A percentile compares a stretch with the other conserved stretches of the same genome.
These are phyloP conservation scores for Apostasia ramifera DNA, from an alignment of 106 monocot genomes.

Conservation along the genomic window DNA sequence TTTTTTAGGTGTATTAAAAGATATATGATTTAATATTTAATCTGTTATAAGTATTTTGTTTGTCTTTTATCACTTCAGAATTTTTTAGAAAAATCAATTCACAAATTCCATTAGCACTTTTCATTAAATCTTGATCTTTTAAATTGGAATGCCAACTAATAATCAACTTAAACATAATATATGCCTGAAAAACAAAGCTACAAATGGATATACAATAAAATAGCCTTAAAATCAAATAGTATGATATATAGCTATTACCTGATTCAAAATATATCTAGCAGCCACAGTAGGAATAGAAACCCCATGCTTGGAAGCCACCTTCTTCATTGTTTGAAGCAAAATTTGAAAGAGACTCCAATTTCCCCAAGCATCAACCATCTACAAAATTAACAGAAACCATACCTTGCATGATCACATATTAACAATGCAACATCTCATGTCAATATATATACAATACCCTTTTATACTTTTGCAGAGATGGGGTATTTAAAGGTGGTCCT, in stretches of 20 bases:
- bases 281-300: constrained; percentile 87
- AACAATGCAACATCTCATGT: background rate
- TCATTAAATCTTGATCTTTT: too few species aligned
- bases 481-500: constrained; percentile 87
- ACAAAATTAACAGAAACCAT: background rate
- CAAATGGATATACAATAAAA: background rate
- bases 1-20: too few species aligned
- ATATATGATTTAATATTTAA: too few species aligned
- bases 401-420: background rate
- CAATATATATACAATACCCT: constrained; percentile 33
- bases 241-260: constrained; percentile 32
- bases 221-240: background rate
- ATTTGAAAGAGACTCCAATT: constrained; percentile 80
- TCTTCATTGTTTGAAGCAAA: constrained; percentile 68
- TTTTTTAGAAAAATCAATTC: too few species aligned
- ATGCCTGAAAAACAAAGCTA: background rate
- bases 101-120: too few species aligned
- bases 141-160: too few species aligned
- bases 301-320: constrained; percentile 61
- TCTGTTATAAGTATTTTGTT: too few species aligned
- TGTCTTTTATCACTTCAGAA: too few species aligned
- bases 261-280: constrained; percentile 80
- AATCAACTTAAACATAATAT: too few species aligned
- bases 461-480: constrained; percentile 94
- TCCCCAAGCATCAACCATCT: constrained; percentile 98